Conservation (phyloP, 768 basidiomycete species). For the Pulveroboletus sp. region DNA sequence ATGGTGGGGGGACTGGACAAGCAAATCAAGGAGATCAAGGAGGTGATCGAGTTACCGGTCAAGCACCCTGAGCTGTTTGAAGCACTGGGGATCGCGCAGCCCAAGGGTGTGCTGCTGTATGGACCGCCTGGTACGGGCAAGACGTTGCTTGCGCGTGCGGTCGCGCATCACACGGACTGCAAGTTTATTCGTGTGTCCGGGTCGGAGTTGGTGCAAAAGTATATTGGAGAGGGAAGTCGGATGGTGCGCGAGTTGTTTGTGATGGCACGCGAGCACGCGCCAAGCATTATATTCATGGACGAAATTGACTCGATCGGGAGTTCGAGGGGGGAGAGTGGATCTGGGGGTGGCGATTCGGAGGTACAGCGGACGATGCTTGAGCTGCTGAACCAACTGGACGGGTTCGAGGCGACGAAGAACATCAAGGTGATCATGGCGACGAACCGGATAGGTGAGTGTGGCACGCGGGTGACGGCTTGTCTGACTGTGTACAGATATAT, state of each 20-base stretch:
- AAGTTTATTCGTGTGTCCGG: conserved; percentile 96
- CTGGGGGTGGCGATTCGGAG: conserved; percentile 82
- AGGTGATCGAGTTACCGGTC: conserved; percentile 96
- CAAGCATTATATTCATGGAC: conserved; percentile 99
- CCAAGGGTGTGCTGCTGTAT: conserved; percentile 93
- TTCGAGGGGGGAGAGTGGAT: conserved; percentile 78
- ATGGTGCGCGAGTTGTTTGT: conserved; percentile 99
- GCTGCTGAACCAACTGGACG: conserved; percentile 84
- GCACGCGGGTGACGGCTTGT: neutral
- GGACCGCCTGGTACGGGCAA: conserved; percentile 97
- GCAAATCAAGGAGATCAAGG: conserved; percentile 98
- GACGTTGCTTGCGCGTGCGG: conserved; percentile 91
- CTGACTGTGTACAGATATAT: conserved; percentile 61
- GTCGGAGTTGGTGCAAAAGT: conserved; percentile 95
- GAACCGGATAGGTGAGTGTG: conserved; percentile 77
- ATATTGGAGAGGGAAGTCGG: conserved; percentile 93
- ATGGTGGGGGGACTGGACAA: conserved; percentile 99
- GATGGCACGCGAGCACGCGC: conserved; percentile 97
- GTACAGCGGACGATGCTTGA: conserved; percentile 92
- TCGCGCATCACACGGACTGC: conserved; percentile 97
- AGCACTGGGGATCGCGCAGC: conserved; percentile 92
- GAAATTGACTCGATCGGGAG: conserved; percentile 98
- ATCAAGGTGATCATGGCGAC: conserved; percentile 96
- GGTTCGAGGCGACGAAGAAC: conserved; percentile 81
- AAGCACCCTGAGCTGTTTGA: conserved; percentile 98